phyloP scores from a whole-genome alignment of 2,329 filamentous ascomycete genomes.

The Torrubiella hemipterigena region DNA sequence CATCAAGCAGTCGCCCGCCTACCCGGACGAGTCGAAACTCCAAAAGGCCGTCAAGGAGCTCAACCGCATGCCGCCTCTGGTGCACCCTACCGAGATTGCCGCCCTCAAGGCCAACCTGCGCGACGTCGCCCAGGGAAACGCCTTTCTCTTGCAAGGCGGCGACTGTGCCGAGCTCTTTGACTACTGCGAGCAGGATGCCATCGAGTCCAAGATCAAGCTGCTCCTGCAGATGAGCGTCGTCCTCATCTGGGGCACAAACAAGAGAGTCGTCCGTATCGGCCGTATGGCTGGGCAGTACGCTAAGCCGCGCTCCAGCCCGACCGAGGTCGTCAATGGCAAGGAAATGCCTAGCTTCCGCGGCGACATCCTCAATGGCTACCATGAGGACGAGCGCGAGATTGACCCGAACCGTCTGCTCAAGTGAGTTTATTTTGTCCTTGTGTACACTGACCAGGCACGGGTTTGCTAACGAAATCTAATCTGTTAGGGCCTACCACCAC shows the following conservation, averaged over 20 bases:
- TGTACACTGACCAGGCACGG: background rate
- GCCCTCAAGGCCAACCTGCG: slow-evolving; percentile 66
- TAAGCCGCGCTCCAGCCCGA: slow-evolving; percentile 84
- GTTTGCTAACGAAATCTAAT: slow-evolving; percentile 3
- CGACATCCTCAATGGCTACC: slow-evolving; percentile 89
- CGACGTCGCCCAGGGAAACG: slow-evolving; percentile 80
- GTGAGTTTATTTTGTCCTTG: slow-evolving; percentile 21
- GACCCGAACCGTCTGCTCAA: slow-evolving; percentile 74
- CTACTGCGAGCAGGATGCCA: slow-evolving; percentile 81
- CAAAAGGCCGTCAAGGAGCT: slow-evolving; percentile 52
- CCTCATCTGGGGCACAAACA: slow-evolving; percentile 73
- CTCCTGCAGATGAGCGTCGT: slow-evolving; percentile 95
- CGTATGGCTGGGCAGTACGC: slow-evolving; percentile 97
- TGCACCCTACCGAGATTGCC: slow-evolving; percentile 69
- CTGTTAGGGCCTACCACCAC: slow-evolving; percentile 87
- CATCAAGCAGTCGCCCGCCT: slow-evolving; percentile 64
- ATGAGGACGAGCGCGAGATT: slow-evolving; percentile 60
- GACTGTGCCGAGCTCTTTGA: slow-evolving; percentile 97
- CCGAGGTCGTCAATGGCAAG: slow-evolving; percentile 67
- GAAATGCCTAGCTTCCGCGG: slow-evolving; percentile 85
- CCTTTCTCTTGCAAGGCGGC: slow-evolving; percentile 89
- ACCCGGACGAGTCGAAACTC: slow-evolving; percentile 50
- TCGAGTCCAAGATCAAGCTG: slow-evolving; percentile 94
- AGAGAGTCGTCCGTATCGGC: slow-evolving; percentile 83
- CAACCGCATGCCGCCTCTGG: slow-evolving; percentile 59